Conservation (phyloP, 2,329 filamentous ascomycete species). For the Colletotrichum cereale region DNA sequence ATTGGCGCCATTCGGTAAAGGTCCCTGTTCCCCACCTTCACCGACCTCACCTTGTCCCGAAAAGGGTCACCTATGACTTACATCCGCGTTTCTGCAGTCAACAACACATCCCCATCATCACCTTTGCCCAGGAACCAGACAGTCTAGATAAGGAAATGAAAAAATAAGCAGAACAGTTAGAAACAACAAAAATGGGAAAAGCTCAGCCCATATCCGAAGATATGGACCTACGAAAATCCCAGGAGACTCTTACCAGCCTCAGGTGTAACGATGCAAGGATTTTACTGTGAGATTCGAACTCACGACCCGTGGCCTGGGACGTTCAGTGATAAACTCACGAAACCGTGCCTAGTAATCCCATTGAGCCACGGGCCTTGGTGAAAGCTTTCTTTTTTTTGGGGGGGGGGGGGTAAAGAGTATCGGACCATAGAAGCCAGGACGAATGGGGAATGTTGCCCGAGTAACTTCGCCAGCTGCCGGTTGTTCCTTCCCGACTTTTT, state of each 20-base stretch:
- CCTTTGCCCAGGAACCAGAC: too few species aligned
- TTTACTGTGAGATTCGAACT: not conserved
- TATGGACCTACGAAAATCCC: not conserved
- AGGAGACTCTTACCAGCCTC: slow-evolving; percentile 1
- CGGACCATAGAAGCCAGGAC: not conserved
- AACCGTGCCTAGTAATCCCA: not conserved
- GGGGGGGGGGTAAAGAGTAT: too few species aligned
- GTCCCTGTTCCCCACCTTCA: not conserved
- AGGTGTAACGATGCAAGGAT: slow-evolving; percentile 6
- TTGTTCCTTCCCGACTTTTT: not conserved
- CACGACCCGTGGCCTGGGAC: not conserved
- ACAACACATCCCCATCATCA: not conserved
- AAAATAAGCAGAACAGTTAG: not conserved
- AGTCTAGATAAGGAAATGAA: not conserved
- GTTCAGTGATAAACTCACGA: not conserved
- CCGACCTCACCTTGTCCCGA: slow-evolving; percentile 5
- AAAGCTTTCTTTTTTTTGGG: not conserved
- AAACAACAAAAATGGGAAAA: not conserved
- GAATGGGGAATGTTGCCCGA: not conserved
- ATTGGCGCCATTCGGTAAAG: not conserved
- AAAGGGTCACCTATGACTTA: not conserved
- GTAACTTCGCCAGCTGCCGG: not conserved
- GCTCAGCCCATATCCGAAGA: not conserved
- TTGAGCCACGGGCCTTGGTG: not conserved
- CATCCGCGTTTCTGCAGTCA: not conserved